Evolutionary conservation across 306 rosid species (phyloP), one percentile per base, ranked within the genome.

Genomic region (Pyrus bretschneideri): DNA sequence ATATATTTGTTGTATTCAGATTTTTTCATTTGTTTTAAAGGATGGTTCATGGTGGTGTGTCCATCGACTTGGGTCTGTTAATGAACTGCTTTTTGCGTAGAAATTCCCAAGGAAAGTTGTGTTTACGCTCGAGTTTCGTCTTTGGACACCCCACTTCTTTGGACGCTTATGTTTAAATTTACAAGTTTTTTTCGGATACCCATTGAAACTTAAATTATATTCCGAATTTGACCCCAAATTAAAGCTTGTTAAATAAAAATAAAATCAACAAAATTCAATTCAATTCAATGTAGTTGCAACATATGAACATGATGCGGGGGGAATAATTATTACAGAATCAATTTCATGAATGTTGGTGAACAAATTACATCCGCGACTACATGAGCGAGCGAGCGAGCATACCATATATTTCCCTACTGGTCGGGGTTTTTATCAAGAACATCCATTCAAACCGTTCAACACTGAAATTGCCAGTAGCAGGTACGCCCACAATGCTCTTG

Each of bases 281-380:
- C 69, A 25, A 61, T 25, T 61, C 70, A 73, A 73, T 60, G 40
- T 11, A 51, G 59, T 59, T 70, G 6, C 64, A 45, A 33, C 68
- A 62, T 44, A 70, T 61, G 59, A 58, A 46, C 14, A 46, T n/a
- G 61, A 19, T 21, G 25, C 10, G 81, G 81, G 70, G 22, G 40
- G 64, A 80, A 58, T n/a, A 58, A 72, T 33, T 31, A 33, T 40
- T 74, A 81, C 88, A 78, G 25, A 84, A 73, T 75, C 70, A 82
- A 73, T 85, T 80, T 75, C 86, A 81, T 83, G 87, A 84, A 83
- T 78, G 85, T 78, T 67, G 91, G 73, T 46, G 63, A 86, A 83
- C 78, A 89, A 86, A 85, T 85, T 75, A 79, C 83, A 81, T 81
- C 67, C 76, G 66, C 83, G 73, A 83, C 72, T 79, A 79, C 86